These are phyloP conservation scores for Scheffersomyces parashehatae DNA, from an alignment of 1,139 yeast genomes.

Conservation along the genomic window DNA sequence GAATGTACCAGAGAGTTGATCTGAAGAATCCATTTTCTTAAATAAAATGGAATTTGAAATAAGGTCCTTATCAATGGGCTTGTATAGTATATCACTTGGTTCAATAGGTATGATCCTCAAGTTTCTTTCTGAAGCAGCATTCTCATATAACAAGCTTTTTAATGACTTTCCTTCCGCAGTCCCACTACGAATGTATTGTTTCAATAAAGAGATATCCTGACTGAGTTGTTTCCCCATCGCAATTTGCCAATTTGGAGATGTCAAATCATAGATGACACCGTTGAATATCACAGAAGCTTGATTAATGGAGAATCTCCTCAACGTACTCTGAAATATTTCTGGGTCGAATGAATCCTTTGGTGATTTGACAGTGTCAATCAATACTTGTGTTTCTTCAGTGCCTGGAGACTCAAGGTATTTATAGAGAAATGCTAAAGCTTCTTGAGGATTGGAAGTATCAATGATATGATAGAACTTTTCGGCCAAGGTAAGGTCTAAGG, in stretches of 20 bases:
- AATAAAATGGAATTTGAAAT: constrained; percentile 20
- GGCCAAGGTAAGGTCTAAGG: constrained; percentile 30
- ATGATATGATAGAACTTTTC: constrained; percentile 35
- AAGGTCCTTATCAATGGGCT: constrained; percentile 29
- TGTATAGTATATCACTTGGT: constrained; percentile 35
- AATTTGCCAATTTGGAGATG: constrained; percentile 38
- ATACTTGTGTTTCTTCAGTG: constrained; percentile 24
- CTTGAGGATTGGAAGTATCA: constrained; percentile 30
- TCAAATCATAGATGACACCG: constrained; percentile 59
- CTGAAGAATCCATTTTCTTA: constrained; percentile 11
- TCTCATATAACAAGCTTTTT: constrained; percentile 32
- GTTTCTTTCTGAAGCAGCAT: constrained; percentile 35
- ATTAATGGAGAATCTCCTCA: constrained; percentile 36
- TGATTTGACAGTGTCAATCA: constrained; percentile 24
- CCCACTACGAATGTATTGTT: constrained; percentile 23
- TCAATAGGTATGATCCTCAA: constrained; percentile 35
- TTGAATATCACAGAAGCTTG: constrained; percentile 64
- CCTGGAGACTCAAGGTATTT: constrained; percentile 31
- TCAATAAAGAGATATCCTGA: constrained; percentile 36
- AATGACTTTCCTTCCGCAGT: constrained; percentile 21
- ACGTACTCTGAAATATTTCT: constrained; percentile 13
- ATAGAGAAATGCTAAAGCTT: constrained; percentile 45
- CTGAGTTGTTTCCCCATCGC: constrained; percentile 40
- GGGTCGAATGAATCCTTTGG: constrained; percentile 12
- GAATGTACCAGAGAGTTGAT: constrained; percentile 31